Evolutionary conservation across 106 monocot genomes (phyloP), one percentile per base, ranked within the genome.

Genomic region (Gastrodia elata): DNA sequence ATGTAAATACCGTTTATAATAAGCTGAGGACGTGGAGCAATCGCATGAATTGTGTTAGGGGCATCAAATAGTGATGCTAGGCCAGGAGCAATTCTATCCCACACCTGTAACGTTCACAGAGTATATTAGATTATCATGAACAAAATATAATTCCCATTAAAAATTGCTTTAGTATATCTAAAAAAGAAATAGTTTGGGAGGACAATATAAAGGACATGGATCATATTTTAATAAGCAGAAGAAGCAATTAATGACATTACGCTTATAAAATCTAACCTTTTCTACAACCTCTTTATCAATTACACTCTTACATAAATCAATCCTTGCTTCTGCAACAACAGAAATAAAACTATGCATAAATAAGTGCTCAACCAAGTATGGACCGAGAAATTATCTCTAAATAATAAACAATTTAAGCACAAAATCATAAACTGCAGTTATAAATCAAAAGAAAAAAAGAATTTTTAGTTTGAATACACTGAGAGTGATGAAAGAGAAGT

Each of bases 81-180:
- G 72, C 97, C 98, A 43, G 93, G 98, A 65, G 98, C 93, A 71
- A 98, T 93, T 79, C 85, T 86, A 72, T 89, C 84, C 98, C 98
- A 98, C 3, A 93, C 98, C 98, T 98, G 81, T n/a, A n/a, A 48
- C 67, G 4, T 16, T 8, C 70, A 65, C 69, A 80, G 65, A 44
- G 61, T 41, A 77, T 25, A 35, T 33, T 26, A 36, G 71, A 27
- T 65, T 36, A 1, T 26, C 33, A 67, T 35, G 36, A 67, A 72
- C 55, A 57, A 34, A 80, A 25, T 33, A 52, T 14, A 78, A 27
- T n/a, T n/a, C n/a, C 30, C 42, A 73, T 39, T 24, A 73, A 37
- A 38, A 44, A 9, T 37, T 14, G 58, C 22, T 68, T 38, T 20
- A 61, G 20, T 59, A 68, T 46, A 39, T n/a, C 25, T 44, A 39